These are phyloP conservation scores for Oryza rufipogon DNA, from an alignment of 176 grass and related monocot genomes.

Conservation along the genomic window DNA sequence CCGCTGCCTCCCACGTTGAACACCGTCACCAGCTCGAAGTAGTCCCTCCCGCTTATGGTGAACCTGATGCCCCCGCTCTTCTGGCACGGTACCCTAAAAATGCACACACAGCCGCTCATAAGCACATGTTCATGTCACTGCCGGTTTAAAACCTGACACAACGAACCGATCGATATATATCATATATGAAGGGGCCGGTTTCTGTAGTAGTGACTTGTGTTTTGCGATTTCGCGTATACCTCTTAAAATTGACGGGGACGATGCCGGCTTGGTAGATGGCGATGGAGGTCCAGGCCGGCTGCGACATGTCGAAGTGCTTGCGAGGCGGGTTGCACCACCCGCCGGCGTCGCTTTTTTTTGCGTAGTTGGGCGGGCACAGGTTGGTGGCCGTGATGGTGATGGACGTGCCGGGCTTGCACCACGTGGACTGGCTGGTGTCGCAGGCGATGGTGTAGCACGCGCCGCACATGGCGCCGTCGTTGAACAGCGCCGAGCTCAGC, in stretches of 20 bases:
- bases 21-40: conserved; percentile 58
- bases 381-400: conserved; percentile 69
- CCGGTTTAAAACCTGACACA: no score
- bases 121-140: neutral
- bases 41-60: conserved; percentile 45
- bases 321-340: conserved; percentile 76
- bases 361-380: conserved; percentile 58
- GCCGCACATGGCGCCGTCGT: conserved; percentile 52
- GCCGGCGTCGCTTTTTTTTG: conserved; percentile 36
- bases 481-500: conserved; percentile 63
- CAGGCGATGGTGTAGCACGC: conserved; percentile 61
- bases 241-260: conserved; percentile 46
- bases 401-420: conserved; percentile 49
- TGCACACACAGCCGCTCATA: neutral
- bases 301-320: conserved; percentile 69
- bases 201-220: neutral
- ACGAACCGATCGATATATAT: neutral
- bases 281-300: conserved; percentile 44
- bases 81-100: conserved; percentile 45
- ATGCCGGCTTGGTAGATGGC: conserved; percentile 57
- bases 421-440: conserved; percentile 35
- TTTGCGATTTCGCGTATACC: conserved; percentile 11
- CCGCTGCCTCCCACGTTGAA: conserved; percentile 56
- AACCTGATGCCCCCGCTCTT: conserved; percentile 49
- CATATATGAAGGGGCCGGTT: neutral